These are phyloP conservation scores for Arthroderma uncinatum DNA, from an alignment of 2,329 filamentous ascomycete genomes.

Conservation along the genomic window DNA sequence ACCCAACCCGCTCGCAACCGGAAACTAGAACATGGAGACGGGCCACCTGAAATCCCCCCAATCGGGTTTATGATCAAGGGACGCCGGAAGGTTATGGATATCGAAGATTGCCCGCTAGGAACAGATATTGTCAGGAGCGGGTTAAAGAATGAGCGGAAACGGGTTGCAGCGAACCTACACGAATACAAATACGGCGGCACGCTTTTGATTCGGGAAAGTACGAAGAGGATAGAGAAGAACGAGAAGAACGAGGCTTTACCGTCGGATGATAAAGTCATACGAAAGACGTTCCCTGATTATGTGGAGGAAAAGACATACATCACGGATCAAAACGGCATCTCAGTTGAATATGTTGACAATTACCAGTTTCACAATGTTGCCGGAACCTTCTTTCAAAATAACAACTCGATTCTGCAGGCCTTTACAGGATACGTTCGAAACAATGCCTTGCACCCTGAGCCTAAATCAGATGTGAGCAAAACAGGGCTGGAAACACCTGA, in stretches of 20 bases:
- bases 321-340: slow-evolving; percentile 69
- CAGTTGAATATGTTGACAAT: slow-evolving; percentile 77
- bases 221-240: slow-evolving; percentile 41
- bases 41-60: slow-evolving; percentile 50
- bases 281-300: slow-evolving; percentile 48
- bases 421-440: slow-evolving; percentile 83
- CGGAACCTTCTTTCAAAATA: slow-evolving; percentile 97
- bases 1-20: slow-evolving; percentile 55
- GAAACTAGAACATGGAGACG: slow-evolving; percentile 43
- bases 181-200: slow-evolving; percentile 76
- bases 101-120: slow-evolving; percentile 93
- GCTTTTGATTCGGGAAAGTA: slow-evolving; percentile 77
- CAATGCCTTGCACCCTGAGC: slow-evolving; percentile 52
- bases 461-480: slow-evolving; percentile 14
- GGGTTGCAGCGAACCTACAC: slow-evolving; percentile 57
- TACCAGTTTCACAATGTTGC: slow-evolving; percentile 85
- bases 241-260: slow-evolving; percentile 25
- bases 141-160: slow-evolving; percentile 64
- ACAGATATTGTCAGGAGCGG: slow-evolving; percentile 74
- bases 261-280: slow-evolving; percentile 35
- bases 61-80: slow-evolving; percentile 89
- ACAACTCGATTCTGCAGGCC: slow-evolving; percentile 84
- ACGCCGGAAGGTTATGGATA: slow-evolving; percentile 70
- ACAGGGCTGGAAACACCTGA: slow-evolving; percentile 21
- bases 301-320: slow-evolving; percentile 79